phyloP scores from a whole-genome alignment of 176 grass and related monocot genomes.

The Oryza brachyantha region DNA sequence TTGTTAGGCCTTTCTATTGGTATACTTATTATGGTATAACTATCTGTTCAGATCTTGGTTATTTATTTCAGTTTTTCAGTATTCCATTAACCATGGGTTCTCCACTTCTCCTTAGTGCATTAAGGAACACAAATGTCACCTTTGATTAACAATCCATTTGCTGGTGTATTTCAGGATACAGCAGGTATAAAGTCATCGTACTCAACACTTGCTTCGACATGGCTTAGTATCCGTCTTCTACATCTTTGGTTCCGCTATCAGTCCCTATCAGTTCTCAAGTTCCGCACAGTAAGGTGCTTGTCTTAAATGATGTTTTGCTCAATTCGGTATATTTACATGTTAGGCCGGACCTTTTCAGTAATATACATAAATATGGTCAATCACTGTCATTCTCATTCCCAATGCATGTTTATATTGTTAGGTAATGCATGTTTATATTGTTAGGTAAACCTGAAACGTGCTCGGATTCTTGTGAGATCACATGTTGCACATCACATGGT shows the following conservation, averaged over 20 bases:
- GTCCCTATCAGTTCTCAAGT: constrained; percentile 84
- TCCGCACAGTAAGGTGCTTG: constrained; percentile 81
- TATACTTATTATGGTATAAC: constrained; percentile 67
- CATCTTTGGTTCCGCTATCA: constrained; percentile 94
- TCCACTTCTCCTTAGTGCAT: constrained; percentile 10
- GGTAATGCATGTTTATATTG: constrained; percentile 29
- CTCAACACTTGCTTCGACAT: constrained; percentile 56
- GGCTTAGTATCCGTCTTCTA: constrained; percentile 68
- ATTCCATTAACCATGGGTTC: constrained; percentile 1
- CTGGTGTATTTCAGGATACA: constrained; percentile 58
- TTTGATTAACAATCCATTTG: constrained; percentile 12
- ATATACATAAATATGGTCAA: neutral
- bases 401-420: no score
- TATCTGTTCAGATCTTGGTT: constrained; percentile 32
- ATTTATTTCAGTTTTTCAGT: neutral
- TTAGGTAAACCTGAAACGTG: constrained; percentile 90
- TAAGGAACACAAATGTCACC: neutral
- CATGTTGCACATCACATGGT: constrained; percentile 68
- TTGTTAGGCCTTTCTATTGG: constrained; percentile 65
- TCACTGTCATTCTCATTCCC: neutral
- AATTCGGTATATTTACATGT: constrained; percentile 15
- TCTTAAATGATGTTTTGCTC: constrained; percentile 39
- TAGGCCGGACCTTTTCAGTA: constrained; percentile 3
- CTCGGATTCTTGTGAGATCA: constrained; percentile 82
- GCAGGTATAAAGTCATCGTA: constrained; percentile 76